Conservation (phyloP, 2,329 filamentous ascomycete genomes). For the Tolypocladium ophioglossoides region DNA sequence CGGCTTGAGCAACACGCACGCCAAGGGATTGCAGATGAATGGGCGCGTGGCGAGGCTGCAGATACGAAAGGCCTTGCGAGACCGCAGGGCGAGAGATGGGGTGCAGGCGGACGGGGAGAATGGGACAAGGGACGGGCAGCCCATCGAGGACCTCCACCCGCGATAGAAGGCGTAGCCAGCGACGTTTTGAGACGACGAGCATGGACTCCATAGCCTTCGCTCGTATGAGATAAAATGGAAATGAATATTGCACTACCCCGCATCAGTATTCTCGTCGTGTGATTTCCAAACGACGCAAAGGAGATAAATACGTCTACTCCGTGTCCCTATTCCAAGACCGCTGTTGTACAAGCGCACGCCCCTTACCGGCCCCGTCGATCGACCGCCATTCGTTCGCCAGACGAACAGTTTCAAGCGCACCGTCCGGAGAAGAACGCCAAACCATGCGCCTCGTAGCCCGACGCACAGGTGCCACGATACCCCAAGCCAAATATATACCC, state of each 20-base stretch:
- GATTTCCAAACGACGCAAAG: not conserved
- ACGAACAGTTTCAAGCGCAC: not conserved
- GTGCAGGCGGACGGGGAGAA: not conserved
- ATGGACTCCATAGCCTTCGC: not conserved
- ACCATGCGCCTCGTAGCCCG: not conserved
- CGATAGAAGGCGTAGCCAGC: not conserved
- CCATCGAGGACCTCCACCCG: not conserved
- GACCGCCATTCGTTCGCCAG: not conserved
- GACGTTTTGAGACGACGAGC: not conserved
- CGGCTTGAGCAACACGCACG: slow-evolving; percentile 41
- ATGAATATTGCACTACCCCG: not conserved
- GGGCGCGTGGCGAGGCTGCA: slow-evolving; percentile 31
- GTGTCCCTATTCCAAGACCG: not conserved
- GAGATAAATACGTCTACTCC: not conserved
- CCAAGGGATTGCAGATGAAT: slow-evolving; percentile 37
- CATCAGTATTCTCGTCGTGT: not conserved
- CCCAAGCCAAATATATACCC: not conserved
- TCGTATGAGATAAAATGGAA: no score
- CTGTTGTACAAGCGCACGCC: not conserved
- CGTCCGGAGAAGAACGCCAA: not conserved
- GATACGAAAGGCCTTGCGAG: not conserved
- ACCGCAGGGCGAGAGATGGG: not conserved
- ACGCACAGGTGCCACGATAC: not conserved
- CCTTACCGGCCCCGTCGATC: not conserved
- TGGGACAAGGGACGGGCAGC: not conserved